Evolutionary conservation across 306 rosid genomes (phyloP).

Genomic region (Gleditsia sinensis): DNA sequence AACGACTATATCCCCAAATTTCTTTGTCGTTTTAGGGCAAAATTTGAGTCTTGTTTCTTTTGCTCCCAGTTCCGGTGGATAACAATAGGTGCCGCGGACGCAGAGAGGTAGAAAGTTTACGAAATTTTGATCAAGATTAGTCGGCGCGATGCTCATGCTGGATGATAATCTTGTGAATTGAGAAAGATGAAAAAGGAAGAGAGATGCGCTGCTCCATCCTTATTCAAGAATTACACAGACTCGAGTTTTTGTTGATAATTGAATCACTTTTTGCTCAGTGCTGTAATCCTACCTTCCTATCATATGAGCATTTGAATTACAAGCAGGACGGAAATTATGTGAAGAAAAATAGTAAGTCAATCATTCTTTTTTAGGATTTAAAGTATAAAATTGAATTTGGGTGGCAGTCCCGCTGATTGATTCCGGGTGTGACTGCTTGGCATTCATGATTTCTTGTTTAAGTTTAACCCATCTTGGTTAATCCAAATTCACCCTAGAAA

Average conservation of each 20-base stretch:
- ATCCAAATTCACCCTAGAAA: not conserved
- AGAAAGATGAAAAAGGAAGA: not conserved
- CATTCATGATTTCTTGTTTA: not conserved
- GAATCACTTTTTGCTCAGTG: not conserved
- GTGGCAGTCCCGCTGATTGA: not conserved
- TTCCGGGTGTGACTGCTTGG: not conserved
- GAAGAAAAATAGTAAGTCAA: not conserved
- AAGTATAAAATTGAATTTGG: not conserved
- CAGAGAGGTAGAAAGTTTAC: not conserved
- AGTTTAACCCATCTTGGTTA: not conserved
- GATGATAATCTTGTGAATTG: not conserved
- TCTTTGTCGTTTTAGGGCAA: no score
- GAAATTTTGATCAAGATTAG: not conserved
- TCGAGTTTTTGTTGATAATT: not conserved
- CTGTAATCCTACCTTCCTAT: not conserved
- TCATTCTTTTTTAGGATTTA: not conserved
- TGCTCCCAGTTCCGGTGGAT: not conserved
- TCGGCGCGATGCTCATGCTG: not conserved
- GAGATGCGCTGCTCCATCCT: slow-evolving; percentile 1
- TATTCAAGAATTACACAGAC: not conserved
- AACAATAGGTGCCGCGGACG: not conserved
- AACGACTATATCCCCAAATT: no score
- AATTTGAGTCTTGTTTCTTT: not conserved
- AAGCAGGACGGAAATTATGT: not conserved
- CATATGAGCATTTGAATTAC: not conserved